Evolutionary conservation across 495 filamentous ascomycete genomes (phyloP), one percentile per base, ranked within the genome.

Genomic region (Aspergillus campestris): DNA sequence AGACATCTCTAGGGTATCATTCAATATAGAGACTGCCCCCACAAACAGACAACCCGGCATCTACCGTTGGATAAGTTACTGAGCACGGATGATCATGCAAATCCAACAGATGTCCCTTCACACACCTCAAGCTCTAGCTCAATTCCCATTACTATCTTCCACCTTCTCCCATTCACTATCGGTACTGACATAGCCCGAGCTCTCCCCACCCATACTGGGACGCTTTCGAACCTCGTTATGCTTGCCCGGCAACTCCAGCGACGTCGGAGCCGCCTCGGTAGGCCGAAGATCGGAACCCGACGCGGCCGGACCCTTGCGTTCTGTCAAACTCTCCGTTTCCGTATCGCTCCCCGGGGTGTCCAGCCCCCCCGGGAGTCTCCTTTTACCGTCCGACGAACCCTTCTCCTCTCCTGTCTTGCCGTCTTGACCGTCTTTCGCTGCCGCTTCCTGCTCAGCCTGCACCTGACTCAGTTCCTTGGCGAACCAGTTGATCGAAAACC

Each of bases 401-500:
- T 24, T 24, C 18, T 24, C 4, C 18, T 24, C 18, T 24, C 18
- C 18, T 24, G 18, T 24, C 18, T 24, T 24, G 18, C 18, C 18
- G 18, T 24, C 18, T 31, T 61, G 55, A 52, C 63, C 58, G 56
- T 61, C 53, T 48, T 66, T 55, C 59, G 61, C 58, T 64, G 70
- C 62, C 59, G 59, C 57, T 66, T 67, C 60, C 59, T 89, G 78
- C 43, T 72, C 71, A 14, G 63, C 69, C 55, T 86, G 81, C 34
- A 81, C 81, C 8, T 67, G 66, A 41, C 71, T 73, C 31, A 98
- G 70, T 71, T 98, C 92, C 15, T 62, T 60, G 34, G 89, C 87
- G 57, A 98, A 98, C 92, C 92, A 98, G 67, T 95, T 95, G 65
- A 98, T 94, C 14, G 82, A 78, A 64, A 75, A 85, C 92, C 92